A percentile compares a stretch with the other conserved stretches of the same genome.
Evolutionary conservation across 345 rosid species (phyloP).

Genomic region (Citrus maxima): DNA sequence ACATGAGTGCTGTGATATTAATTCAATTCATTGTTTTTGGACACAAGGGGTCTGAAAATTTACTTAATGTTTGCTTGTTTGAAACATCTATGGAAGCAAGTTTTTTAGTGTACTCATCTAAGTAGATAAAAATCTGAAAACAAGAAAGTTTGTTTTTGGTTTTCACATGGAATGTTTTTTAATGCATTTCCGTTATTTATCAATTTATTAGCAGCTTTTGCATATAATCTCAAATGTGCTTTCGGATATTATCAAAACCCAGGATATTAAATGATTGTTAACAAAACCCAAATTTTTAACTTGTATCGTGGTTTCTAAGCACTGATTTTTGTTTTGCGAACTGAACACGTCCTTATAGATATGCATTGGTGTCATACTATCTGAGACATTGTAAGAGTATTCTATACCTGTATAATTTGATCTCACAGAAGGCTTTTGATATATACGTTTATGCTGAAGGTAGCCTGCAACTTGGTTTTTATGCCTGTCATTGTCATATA

Average conservation of each 20-base stretch:
- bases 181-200: not conserved
- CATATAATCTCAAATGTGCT: not conserved
- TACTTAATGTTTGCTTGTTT: not conserved
- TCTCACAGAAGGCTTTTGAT: not conserved
- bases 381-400: not conserved
- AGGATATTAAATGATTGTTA: not conserved
- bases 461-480: not conserved
- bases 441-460: not conserved
- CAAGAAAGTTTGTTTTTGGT: not conserved
- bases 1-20: not conserved
- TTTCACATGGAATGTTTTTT: not conserved
- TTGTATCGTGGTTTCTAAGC: not conserved
- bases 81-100: not conserved
- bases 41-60: not conserved
- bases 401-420: not conserved
- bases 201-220: not conserved
- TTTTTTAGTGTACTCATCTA: not conserved
- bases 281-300: not conserved
- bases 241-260: not conserved
- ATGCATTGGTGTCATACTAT: no score
- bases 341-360: not conserved
- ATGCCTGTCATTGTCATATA: not conserved
- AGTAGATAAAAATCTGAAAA: not conserved
- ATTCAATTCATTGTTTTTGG: not conserved
- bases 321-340: no score